These are phyloP conservation scores for Mollisia scopiformis DNA, from an alignment of 2,329 filamentous ascomycete species.

Conservation along the genomic window DNA sequence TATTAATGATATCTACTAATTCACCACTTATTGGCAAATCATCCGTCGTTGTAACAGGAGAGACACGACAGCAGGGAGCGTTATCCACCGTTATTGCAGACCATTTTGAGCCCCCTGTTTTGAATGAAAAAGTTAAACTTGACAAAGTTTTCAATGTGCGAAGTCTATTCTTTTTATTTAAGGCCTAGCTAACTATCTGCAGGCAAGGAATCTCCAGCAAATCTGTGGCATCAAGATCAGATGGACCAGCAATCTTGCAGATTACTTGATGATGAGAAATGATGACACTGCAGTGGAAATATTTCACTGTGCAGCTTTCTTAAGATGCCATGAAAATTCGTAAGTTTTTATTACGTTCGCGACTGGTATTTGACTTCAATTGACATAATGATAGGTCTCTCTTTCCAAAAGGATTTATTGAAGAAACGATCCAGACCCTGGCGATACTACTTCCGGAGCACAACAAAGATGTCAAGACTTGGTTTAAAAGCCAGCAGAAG, in stretches of 20 bases:
- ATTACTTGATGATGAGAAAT: conserved; percentile 44
- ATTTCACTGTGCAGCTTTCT: conserved; percentile 45
- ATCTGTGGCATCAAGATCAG: conserved; percentile 42
- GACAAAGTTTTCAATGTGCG: not conserved
- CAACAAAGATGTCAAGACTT: conserved; percentile 30
- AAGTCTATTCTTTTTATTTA: not conserved
- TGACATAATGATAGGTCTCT: conserved; percentile 24
- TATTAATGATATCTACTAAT: not conserved
- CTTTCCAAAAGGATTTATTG: conserved; percentile 36
- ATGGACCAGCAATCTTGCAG: conserved; percentile 44
- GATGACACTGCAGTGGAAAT: conserved; percentile 43
- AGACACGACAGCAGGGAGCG: not conserved
- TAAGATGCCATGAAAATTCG: conserved; percentile 33
- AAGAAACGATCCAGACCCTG: conserved; percentile 44
- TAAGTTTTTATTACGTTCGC: not conserved
- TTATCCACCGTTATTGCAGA: no score
- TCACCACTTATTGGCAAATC: not conserved
- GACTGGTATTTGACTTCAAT: not conserved
- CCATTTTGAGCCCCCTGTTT: no score
- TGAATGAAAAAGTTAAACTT: not conserved
- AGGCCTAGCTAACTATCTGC: not conserved
- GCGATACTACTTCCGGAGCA: conserved; percentile 41
- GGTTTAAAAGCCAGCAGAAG: conserved; percentile 28
- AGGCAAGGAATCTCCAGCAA: conserved; percentile 28
- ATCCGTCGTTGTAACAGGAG: not conserved